Evolutionary conservation across 2,329 filamentous ascomycete genomes (phyloP).

Genomic region (Fusarium sp.): DNA sequence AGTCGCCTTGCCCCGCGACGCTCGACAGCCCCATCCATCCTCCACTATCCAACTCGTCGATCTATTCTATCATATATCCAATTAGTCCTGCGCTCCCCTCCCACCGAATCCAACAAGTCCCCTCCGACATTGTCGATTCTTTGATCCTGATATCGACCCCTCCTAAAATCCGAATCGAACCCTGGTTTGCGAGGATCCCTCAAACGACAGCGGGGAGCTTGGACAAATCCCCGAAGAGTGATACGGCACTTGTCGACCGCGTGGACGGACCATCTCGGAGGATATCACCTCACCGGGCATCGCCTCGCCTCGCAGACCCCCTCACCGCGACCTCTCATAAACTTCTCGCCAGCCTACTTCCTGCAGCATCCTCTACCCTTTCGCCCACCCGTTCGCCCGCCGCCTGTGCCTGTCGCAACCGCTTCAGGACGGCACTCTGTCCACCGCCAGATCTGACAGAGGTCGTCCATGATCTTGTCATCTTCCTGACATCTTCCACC

Average conservation of each 20-base stretch:
- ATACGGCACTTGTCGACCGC: conserved; percentile 35
- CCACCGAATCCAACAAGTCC: conserved; percentile 7
- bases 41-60: conserved; percentile 15
- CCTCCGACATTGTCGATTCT: conserved; percentile 14
- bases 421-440: conserved; percentile 44
- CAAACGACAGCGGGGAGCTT: conserved; percentile 27
- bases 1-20: conserved; percentile 29
- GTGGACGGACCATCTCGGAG: conserved; percentile 37
- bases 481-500: conserved; percentile 13
- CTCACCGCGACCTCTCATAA: conserved; percentile 16
- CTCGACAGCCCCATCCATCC: conserved; percentile 26
- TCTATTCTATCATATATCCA: conserved; percentile 30
- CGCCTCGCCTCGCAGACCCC: conserved; percentile 25
- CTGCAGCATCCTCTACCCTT: conserved; percentile 10
- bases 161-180: conserved; percentile 11
- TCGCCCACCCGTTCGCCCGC: conserved; percentile 8
- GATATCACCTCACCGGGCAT: conserved; percentile 27
- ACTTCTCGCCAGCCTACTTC: conserved; percentile 23
- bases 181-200: conserved; percentile 13
- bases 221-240: conserved; percentile 31
- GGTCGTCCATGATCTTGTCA: conserved; percentile 46
- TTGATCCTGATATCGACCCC: conserved; percentile 19
- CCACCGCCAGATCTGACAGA: conserved; percentile 35
- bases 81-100: conserved; percentile 19
- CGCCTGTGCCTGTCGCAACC: conserved; percentile 19